phyloP scores from a whole-genome alignment of 1,139 yeast genomes.

The Candida sanyaensis region DNA sequence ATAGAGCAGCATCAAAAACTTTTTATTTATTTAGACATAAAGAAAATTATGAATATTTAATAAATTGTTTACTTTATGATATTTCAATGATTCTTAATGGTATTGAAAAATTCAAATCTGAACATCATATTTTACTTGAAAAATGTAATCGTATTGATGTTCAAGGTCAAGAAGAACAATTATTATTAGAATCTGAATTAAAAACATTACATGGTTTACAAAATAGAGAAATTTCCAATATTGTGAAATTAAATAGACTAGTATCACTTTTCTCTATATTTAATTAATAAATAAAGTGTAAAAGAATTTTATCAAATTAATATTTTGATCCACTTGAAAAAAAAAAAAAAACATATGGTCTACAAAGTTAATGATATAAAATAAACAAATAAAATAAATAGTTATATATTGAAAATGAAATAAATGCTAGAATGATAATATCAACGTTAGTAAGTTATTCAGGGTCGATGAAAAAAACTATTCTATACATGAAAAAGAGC shows the following conservation, averaged over 20 bases:
- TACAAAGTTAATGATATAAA: no score
- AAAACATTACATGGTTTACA: slow-evolving; percentile 66
- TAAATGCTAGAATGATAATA: no score
- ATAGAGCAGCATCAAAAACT: slow-evolving; percentile 89
- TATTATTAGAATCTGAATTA: slow-evolving; percentile 73
- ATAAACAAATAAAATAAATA: no score
- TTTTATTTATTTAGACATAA: slow-evolving; percentile 79
- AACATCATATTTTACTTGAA: slow-evolving; percentile 67
- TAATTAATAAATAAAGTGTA: slow-evolving; percentile 7
- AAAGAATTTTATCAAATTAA: no score
- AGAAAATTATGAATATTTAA: slow-evolving; percentile 54
- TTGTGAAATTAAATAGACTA: slow-evolving; percentile 57
- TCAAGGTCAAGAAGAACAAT: slow-evolving; percentile 74
- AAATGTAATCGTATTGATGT: slow-evolving; percentile 91
- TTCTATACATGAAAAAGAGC: no score
- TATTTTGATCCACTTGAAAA: no score
- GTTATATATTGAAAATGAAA: no score
- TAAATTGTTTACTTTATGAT: slow-evolving; percentile 32
- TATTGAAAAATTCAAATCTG: slow-evolving; percentile 57
- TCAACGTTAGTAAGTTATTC: no score
- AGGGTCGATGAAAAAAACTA: no score
- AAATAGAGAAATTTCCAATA: slow-evolving; percentile 53
- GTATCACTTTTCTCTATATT: slow-evolving; percentile 16
- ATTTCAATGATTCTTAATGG: slow-evolving; percentile 66
- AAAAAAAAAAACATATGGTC: no score